phyloP scores from a whole-genome alignment of 139 green algal genomes.

The Coccomyxa sp. region DNA sequence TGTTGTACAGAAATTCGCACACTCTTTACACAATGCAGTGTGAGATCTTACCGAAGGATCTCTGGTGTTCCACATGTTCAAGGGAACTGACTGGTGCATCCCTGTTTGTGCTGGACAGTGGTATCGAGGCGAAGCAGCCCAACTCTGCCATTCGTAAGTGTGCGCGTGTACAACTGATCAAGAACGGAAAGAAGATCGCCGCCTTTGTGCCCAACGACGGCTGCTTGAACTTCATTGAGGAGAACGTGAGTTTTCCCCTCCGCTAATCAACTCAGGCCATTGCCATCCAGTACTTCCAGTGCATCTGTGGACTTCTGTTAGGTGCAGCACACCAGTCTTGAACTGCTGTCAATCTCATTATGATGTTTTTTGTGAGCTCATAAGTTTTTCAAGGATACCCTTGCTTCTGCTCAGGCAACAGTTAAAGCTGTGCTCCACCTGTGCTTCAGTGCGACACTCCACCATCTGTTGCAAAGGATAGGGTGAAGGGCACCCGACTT shows the following conservation, averaged over 20 bases:
- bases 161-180: slow-evolving; percentile 99
- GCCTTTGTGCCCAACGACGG: slow-evolving; percentile 99
- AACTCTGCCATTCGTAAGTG: slow-evolving; percentile 99
- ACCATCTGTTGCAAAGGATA: neutral
- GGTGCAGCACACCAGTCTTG: too few relatives aligned
- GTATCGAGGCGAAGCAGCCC: slow-evolving; percentile 99
- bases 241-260: slow-evolving; percentile 80
- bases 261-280: neutral
- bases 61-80: neutral
- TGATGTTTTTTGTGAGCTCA: too few relatives aligned
- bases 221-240: slow-evolving; percentile 99
- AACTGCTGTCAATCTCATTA: too few relatives aligned
- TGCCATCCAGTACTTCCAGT: neutral
- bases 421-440: neutral
- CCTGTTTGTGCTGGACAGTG: slow-evolving; percentile 46
- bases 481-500: too few relatives aligned
- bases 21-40: too few relatives aligned
- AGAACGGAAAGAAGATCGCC: slow-evolving; percentile 99
- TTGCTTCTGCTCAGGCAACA: too few relatives aligned
- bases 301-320: neutral
- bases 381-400: too few relatives aligned
- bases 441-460: neutral
- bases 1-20: too few relatives aligned
- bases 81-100: neutral
- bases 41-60: too few relatives aligned